Conservation (phyloP, 2,329 filamentous ascomycete genomes). For the Sporothrix mexicana region DNA sequence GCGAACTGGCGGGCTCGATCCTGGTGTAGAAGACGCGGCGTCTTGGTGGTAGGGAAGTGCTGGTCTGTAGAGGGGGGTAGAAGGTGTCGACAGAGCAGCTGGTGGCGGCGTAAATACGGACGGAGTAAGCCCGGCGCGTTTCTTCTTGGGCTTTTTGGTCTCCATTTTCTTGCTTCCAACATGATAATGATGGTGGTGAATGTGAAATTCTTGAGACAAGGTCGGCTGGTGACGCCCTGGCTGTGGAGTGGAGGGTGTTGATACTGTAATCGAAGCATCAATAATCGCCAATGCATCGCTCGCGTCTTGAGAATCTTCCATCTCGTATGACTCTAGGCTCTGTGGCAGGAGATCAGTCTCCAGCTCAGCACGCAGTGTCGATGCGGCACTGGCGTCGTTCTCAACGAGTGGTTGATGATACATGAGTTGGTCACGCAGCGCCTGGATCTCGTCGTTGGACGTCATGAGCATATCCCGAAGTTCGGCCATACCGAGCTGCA, state of each 20-base stretch:
- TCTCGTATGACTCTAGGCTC: slow-evolving; percentile 9
- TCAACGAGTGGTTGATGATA: slow-evolving; percentile 73
- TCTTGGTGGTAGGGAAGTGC: slow-evolving; percentile 44
- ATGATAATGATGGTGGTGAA: slow-evolving; percentile 89
- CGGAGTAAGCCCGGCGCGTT: slow-evolving; percentile 67
- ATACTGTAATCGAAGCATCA: neutral
- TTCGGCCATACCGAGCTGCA: slow-evolving; percentile 91
- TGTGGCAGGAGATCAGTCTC: slow-evolving; percentile 43
- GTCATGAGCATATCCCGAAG: slow-evolving; percentile 86
- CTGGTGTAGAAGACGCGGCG: slow-evolving; percentile 32
- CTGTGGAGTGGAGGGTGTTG: slow-evolving; percentile 37
- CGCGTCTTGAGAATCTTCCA: neutral
- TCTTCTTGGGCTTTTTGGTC: slow-evolving; percentile 70
- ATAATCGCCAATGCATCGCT: neutral
- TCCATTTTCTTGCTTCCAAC: slow-evolving; percentile 65
- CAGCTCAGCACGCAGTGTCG: slow-evolving; percentile 75
- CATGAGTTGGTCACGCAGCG: slow-evolving; percentile 78
- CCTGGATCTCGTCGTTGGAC: slow-evolving; percentile 93
- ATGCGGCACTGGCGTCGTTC: slow-evolving; percentile 48
- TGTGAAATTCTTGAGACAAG: slow-evolving; percentile 78
- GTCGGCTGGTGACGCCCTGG: slow-evolving; percentile 42
- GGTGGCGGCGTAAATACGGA: slow-evolving; percentile 65
- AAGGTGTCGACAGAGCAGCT: slow-evolving; percentile 47
- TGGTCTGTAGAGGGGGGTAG: slow-evolving; percentile 47
- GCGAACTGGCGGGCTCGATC: slow-evolving; percentile 43